Base-by-base conservation (phyloP, 805 yeast genomes). In the Myxozyma geophila region DNA sequence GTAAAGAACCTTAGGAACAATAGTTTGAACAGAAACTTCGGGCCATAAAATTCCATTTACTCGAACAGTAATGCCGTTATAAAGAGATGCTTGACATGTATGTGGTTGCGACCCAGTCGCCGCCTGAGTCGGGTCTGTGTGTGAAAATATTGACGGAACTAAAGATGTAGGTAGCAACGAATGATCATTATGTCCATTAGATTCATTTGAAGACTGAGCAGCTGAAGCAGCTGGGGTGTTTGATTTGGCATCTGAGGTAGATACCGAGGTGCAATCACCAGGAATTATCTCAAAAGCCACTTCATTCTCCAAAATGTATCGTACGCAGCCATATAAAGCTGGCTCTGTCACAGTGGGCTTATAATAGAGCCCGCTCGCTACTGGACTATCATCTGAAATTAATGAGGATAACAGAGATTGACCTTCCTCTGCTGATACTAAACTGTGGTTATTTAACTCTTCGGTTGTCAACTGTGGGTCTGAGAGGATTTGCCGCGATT, bases 31-130 rank as follows among this genome's bases (percentile, higher is more conserved):
- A 0, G 85, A 80, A 1, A 85, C 84, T 70, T 86, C 90, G 33
- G 85, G 82, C 92, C 92, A 87, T 13, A 83, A 80, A 23, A 87
- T 81, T 23, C 90, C 90, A 70, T 87, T 87, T 4, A 87, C 90
- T 7, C 70, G 63, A 9, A 72, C 75, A 3, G 67, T 51, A 17
- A 75, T 54, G n/a, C 62, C 68, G 47, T 54, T 49, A 39, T 64
- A 67, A 13, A 58, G 50, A 33, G 66, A 58, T 2, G 62, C 59
- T 39, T 49, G 60, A 1, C 40, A 19, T 15, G 56, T 21, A 9
- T 46, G 56, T 19, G 49, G 40, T 17, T 44, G 60, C 12, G 61
- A 13, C 5, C 58, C 50, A 9, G 53, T 37, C 4, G 50, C 51
- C 3, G 50, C 36, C 35, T 51, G 62, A 12, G 58, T 35, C 9